phyloP scores from a whole-genome alignment of 257 asterid genomes.

The Galeopsis tetrahit region DNA sequence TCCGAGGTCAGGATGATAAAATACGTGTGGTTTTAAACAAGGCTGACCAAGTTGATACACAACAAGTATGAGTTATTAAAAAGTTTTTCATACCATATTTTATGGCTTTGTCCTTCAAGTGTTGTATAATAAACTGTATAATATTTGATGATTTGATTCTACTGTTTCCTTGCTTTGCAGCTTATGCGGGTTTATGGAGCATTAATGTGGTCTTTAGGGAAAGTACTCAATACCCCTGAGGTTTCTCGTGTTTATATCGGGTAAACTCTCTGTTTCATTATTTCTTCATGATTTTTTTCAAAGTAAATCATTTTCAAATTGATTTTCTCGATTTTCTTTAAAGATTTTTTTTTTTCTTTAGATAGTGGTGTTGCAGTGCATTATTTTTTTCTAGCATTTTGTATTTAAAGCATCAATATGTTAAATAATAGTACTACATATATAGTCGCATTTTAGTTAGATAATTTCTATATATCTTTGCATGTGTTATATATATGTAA shows the following conservation, averaged over 20 bases:
- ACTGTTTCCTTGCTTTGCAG: slow-evolving; percentile 42
- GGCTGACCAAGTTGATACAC: slow-evolving; percentile 69
- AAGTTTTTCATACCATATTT: background rate
- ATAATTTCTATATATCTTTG: too few relatives aligned
- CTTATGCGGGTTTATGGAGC: slow-evolving; percentile 92
- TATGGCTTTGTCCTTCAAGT: background rate
- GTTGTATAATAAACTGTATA: background rate
- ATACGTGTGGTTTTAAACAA: slow-evolving; percentile 75
- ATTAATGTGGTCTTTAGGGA: slow-evolving; percentile 89
- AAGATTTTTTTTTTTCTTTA: too few relatives aligned
- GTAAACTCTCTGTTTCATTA: slow-evolving; percentile 41
- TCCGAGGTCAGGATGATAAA: slow-evolving; percentile 84
- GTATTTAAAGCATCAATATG: too few relatives aligned
- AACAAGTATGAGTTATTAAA: slow-evolving; percentile 42
- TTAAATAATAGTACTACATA: too few relatives aligned
- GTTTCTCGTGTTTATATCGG: slow-evolving; percentile 79
- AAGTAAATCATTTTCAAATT: too few relatives aligned
- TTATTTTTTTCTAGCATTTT: too few relatives aligned
- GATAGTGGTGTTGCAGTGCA: too few relatives aligned
- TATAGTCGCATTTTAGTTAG: too few relatives aligned
- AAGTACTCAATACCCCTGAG: slow-evolving; percentile 83
- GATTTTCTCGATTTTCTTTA: too few relatives aligned
- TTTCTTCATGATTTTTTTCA: background rate
- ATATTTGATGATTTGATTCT: background rate
- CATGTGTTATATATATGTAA: too few relatives aligned